These are phyloP conservation scores for Penicillium simplicissimum DNA, from an alignment of 495 filamentous ascomycete genomes.

Conservation along the genomic window DNA sequence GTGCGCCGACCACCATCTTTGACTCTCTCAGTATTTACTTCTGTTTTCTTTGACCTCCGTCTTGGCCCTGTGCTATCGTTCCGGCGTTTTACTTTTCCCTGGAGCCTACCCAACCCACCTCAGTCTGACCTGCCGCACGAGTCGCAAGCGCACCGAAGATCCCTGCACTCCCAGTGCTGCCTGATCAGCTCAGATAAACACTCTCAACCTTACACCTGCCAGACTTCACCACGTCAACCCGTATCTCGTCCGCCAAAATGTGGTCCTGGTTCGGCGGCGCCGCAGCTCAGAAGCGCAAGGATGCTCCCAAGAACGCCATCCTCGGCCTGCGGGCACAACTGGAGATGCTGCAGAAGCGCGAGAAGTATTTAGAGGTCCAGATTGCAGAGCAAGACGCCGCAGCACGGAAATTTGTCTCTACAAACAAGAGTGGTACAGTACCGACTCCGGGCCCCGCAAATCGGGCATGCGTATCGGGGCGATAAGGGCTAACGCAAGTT, in stretches of 20 bases:
- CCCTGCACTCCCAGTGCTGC: constrained; percentile 16
- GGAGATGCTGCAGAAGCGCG: constrained; percentile 96
- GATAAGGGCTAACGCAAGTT: not conserved
- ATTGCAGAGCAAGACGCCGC: constrained; percentile 91
- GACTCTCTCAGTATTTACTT: not conserved
- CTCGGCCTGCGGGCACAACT: constrained; percentile 83
- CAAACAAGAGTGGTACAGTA: constrained; percentile 83
- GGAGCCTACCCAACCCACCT: constrained; percentile 24
- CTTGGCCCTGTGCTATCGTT: not conserved
- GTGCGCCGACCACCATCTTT: not conserved
- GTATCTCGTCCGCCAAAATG: constrained; percentile 43
- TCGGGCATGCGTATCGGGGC: not conserved
- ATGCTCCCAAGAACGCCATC: constrained; percentile 96
- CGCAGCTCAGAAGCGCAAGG: constrained; percentile 79
- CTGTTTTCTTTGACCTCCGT: not conserved
- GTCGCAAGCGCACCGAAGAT: constrained; percentile 9
- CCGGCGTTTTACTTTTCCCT: constrained; percentile 13
- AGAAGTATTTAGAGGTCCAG: constrained; percentile 85
- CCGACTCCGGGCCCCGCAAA: constrained; percentile 1
- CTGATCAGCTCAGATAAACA: constrained; percentile 11
- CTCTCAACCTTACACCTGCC: not conserved
- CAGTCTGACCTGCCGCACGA: constrained; percentile 26
- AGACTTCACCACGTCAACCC: not conserved
- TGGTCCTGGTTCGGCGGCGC: constrained; percentile 88
- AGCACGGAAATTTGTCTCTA: constrained; percentile 84